These are phyloP conservation scores for Trichoderma gracile DNA, from an alignment of 2,329 filamentous ascomycete species.

Conservation along the genomic window DNA sequence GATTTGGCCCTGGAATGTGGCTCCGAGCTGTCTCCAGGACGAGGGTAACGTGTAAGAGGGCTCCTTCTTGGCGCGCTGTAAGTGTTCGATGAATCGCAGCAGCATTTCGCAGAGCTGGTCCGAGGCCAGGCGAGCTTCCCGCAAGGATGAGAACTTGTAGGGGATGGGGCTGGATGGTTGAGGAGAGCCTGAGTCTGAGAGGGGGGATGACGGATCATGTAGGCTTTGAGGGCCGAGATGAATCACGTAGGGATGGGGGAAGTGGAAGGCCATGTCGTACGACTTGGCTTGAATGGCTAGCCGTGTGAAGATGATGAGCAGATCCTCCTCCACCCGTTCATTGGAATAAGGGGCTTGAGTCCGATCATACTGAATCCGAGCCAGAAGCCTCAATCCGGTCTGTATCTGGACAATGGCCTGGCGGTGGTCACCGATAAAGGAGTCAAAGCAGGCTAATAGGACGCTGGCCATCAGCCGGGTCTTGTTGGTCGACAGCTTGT, in stretches of 20 bases:
- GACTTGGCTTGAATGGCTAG: conserved; percentile 66
- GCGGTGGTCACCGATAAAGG: conserved; percentile 63
- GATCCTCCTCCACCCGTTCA: conserved; percentile 57
- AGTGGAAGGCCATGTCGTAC: conserved; percentile 69
- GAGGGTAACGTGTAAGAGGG: conserved; percentile 56
- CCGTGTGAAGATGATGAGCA: conserved; percentile 63
- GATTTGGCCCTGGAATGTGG: conserved; percentile 51
- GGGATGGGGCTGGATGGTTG: conserved; percentile 34
- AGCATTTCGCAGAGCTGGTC: conserved; percentile 58
- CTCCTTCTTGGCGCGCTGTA: conserved; percentile 50
- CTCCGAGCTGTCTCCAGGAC: conserved; percentile 50
- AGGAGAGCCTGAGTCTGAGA: conserved; percentile 47
- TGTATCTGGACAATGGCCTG: conserved; percentile 64
- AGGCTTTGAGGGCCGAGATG: conserved; percentile 42
- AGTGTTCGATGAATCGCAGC: conserved; percentile 59
- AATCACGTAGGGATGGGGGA: conserved; percentile 62
- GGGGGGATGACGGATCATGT: conserved; percentile 35
- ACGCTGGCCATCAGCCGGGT: conserved; percentile 65
- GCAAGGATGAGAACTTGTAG: conserved; percentile 48
- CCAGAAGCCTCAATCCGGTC: conserved; percentile 55
- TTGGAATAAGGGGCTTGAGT: conserved; percentile 33
- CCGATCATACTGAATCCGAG: conserved; percentile 45
- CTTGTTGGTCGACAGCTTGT: conserved; percentile 50
- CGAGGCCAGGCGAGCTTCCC: conserved; percentile 58
- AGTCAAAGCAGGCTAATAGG: conserved; percentile 67